Base-by-base conservation (phyloP, 306 rosid genomes). In the Gastrolobium bilobum region DNA sequence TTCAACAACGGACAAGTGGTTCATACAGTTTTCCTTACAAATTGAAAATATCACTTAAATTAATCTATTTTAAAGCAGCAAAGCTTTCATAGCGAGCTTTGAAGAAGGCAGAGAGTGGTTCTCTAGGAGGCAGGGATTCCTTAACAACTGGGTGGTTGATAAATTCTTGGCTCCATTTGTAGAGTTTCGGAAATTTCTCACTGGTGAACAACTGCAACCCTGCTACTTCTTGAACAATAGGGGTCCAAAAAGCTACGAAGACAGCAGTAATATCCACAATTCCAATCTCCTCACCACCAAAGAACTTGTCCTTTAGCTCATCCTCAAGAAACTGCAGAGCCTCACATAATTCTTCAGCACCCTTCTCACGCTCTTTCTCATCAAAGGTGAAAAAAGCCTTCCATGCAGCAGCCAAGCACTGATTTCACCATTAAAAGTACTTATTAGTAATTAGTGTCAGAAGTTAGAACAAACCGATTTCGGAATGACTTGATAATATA, bases 221-320 rank as follows among this genome's bases (percentile, higher is more conserved):
- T 0, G 38, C 20, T 50, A 60, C 10, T 26, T 90, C 82, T 84
- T 86, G 86, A 30, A 84, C 0, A n/a, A 26, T 3, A 39, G 71
- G 79, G 3, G 75, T 14, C 91, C 88, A 86, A 60, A 15, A 77
- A 2, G 80, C 87, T 48, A 88, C 10, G 64, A 71, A 50, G 10
- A 7, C 59, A 9, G 79, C 89, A 2, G 60, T 81, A 71, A 89
- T 85, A 60, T 89, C 89, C 10, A 85, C 86, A 33, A 77, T 30
- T 6, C 89, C 87, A 33, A 87, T 3, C 0, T 35, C 77, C 10
- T 87, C 86, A 47, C 89, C 93, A 13, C 88, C 93, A 64, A 89
- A 89, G 71, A 20, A 20, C 26, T 20, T 20, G 26, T 20, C 26
- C 26, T 20, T 20, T 1, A 20, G 26, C 26, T 20, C 26, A 20